Percentiles rank a stretch among this genome's conserved stretches.
These are phyloP conservation scores for Garcia nutans DNA, from an alignment of 345 rosid species.

Conservation along the genomic window DNA sequence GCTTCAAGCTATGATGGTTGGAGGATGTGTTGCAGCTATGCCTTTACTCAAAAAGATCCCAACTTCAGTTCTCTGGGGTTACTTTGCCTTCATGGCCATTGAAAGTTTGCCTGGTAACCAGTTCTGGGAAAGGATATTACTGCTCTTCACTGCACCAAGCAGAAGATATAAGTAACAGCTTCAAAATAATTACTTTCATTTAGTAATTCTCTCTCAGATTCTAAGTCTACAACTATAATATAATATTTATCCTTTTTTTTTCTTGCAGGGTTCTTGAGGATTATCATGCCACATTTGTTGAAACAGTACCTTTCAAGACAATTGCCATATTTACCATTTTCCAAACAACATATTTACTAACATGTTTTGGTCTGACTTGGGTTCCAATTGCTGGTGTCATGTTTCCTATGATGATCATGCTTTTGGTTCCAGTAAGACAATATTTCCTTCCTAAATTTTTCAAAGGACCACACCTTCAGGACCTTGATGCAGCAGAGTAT, in stretches of 20 bases:
- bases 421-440: conserved; percentile 34
- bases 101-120: conserved; percentile 37
- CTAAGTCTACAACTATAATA: too few relatives aligned
- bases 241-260: not conserved
- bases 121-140: conserved; percentile 36
- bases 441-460: conserved; percentile 32
- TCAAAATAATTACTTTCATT: not conserved
- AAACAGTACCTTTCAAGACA: conserved; percentile 33
- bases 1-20: conserved; percentile 33
- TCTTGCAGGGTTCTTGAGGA: conserved; percentile 36
- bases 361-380: conserved; percentile 38
- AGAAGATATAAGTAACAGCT: conserved; percentile 32
- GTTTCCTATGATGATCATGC: conserved; percentile 41
- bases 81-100: conserved; percentile 37
- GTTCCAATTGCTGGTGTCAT: conserved; percentile 32
- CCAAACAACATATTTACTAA: conserved; percentile 26
- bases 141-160: conserved; percentile 36
- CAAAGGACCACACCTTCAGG: conserved; percentile 33
- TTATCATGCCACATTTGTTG: conserved; percentile 31
- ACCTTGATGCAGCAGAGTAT: conserved; percentile 33
- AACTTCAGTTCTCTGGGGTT: conserved; percentile 39
- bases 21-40: conserved; percentile 37
- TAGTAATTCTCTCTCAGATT: too few relatives aligned
- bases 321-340: conserved; percentile 30
- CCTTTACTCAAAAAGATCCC: conserved; percentile 39